Percentiles rank a stretch among this genome's conserved stretches.
phyloP scores from a whole-genome alignment of 139 green algal genomes.

The Chlorella sp. region DNA sequence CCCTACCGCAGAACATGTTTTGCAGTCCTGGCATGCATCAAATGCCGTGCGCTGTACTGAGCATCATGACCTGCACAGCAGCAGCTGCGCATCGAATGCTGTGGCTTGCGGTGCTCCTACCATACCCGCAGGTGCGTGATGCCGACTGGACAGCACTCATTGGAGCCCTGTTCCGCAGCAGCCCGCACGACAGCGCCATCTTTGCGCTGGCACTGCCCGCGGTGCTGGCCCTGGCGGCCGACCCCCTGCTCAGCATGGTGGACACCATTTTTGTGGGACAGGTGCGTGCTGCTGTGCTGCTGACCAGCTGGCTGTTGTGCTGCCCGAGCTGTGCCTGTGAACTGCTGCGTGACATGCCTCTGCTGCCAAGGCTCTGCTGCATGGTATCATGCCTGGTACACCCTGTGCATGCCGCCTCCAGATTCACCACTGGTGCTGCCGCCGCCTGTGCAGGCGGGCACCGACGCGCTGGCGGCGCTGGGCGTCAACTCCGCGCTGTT shows the following conservation, averaged over 20 bases:
- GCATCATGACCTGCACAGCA: too few species aligned
- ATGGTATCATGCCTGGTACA: too few species aligned
- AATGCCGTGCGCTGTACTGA: too few species aligned
- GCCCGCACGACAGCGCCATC: slow-evolving; percentile 62
- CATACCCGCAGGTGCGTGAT: neutral
- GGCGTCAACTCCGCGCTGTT: slow-evolving; percentile 80
- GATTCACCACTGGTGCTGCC: too few species aligned
- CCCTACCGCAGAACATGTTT: too few species aligned
- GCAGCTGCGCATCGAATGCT: too few species aligned
- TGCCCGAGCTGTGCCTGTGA: neutral
- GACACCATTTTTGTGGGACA: slow-evolving; percentile 75
- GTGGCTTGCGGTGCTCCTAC: too few species aligned
- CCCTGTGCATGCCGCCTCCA: too few species aligned
- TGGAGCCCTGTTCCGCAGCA: slow-evolving; percentile 13
- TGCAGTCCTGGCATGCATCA: too few species aligned
- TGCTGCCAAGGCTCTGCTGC: neutral
- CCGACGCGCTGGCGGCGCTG: slow-evolving; percentile 68
- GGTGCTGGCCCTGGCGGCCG: slow-evolving; percentile 71
- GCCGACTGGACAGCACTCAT: slow-evolving; percentile 21
- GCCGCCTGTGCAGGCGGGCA: slow-evolving; percentile 46
- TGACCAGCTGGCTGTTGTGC: neutral
- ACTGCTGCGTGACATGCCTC: neutral
- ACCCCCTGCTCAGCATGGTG: slow-evolving; percentile 72
- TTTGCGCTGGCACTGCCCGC: slow-evolving; percentile 63
- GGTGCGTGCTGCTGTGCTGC: slow-evolving; percentile 52